Evolutionary conservation across 2,329 filamentous ascomycete species (phyloP), one percentile per base, ranked within the genome.

Genomic region (Herpomyces periplanetae): DNA sequence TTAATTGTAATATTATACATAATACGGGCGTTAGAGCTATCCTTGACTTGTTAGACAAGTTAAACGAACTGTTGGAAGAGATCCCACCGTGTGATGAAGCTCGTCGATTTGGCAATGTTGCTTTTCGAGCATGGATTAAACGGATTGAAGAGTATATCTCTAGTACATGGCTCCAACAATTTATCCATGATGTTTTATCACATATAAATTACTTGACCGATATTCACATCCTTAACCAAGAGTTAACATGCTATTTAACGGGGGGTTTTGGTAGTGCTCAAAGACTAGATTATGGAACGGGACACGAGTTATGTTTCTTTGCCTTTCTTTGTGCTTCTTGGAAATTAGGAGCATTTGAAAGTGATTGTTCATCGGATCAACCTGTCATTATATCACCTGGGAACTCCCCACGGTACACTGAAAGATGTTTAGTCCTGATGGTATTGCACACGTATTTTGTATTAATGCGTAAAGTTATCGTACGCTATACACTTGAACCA

Each of bases 291-390:
- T 96, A 88, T 33, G 80, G 80, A 2, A 91, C 80, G 0, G 80
- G 80, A 0, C 80, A 96, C 35, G 80, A 96, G 34, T 43, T 96
- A 19, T 87, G 66, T 38, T 96, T 96, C 31, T 37, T 91, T 4
- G 75, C 80, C 1, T 96, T 96, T 26, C 36, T 96, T 4, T 73
- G 58, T 3, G 60, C 64, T 23, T 44, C 96, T 3, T 96, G 75
- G 73, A 88, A 87, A 36, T 44, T 96, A 2, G 59, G 62, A 17
- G 60, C 51, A 8, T 91, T 96, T 33, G 41, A 47, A 2, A 42
- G 51, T n/a, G 49, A 11, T 8, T 11, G 13, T 10, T 16, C 8
- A 5, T n/a, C 16, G 14, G 7, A 12, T 10, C 11, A 3, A 13
- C 10, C 7, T 5, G 10, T 11, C 5, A 10, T 10, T 4, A 15